Conservation (phyloP, 768 basidiomycete genomes). For the Sporobolomyces phaffii region DNA sequence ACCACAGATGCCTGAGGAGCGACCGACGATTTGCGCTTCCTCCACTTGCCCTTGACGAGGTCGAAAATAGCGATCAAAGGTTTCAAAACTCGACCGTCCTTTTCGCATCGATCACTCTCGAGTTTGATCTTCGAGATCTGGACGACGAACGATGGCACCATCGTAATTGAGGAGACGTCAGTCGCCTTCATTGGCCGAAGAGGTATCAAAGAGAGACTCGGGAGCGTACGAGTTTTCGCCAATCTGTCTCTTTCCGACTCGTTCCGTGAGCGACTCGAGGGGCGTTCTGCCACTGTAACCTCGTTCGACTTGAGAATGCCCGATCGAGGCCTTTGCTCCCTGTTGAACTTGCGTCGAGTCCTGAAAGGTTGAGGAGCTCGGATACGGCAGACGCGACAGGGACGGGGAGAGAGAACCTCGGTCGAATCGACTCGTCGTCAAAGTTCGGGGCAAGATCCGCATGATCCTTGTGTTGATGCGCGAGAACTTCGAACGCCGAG, state of each 20-base stretch:
- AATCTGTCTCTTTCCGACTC: neutral
- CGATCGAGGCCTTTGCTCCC: neutral
- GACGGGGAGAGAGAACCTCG: conserved; percentile 5
- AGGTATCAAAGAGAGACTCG: neutral
- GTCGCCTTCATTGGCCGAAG: too few relatives aligned
- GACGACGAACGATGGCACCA: neutral
- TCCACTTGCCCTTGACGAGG: neutral
- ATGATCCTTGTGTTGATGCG: conserved; percentile 3
- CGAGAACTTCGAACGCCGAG: neutral
- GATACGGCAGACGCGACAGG: neutral
- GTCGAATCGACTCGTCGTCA: neutral
- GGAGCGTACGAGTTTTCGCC: conserved; percentile 1
- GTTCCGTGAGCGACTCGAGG: neutral
- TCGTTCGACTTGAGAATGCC: neutral
- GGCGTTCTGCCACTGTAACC: conserved; percentile 1
- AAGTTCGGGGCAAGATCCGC: neutral
- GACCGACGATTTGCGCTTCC: neutral
- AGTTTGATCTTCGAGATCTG: conserved; percentile 6
- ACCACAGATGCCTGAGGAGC: too few relatives aligned
- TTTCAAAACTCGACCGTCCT: neutral
- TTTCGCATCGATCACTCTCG: neutral
- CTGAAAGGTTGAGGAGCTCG: neutral
- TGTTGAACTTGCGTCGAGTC: too few relatives aligned
- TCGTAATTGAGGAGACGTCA: neutral
- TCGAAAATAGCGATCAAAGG: neutral